Conservation (phyloP, 306 rosid species). For the Sechiopsis laciniata region DNA sequence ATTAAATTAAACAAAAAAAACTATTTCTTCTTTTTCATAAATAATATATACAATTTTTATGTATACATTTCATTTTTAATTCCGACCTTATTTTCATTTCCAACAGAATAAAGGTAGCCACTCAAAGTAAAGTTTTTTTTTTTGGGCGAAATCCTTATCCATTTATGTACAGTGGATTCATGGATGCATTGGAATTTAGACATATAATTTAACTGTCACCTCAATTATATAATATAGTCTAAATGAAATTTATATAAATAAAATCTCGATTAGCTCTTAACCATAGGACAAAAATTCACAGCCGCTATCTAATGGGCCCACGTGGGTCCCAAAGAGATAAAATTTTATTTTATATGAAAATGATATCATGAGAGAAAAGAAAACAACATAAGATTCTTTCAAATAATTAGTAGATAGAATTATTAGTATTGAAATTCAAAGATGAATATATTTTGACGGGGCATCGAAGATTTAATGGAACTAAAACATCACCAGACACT, state of each 20-base stretch:
- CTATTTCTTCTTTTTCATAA: background rate
- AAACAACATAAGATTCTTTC: background rate
- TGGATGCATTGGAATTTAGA: background rate
- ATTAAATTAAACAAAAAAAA: too few relatives aligned
- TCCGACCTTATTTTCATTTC: background rate
- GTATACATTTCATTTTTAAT: background rate
- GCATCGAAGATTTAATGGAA: slow-evolving; percentile 5
- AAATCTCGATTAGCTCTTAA: slow-evolving; percentile 3
- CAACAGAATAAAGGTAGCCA: background rate
- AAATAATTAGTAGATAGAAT: background rate
- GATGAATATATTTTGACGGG: slow-evolving; percentile 15
- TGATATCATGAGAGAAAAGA: background rate
- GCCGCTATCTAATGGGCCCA: slow-evolving; percentile 7
- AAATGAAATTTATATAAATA: background rate
- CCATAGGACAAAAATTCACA: slow-evolving; percentile 13
- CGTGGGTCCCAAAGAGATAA: background rate
- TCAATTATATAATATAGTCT: background rate
- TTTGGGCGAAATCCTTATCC: background rate
- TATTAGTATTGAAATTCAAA: background rate
- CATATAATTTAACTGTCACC: background rate
- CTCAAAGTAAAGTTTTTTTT: too few relatives aligned
- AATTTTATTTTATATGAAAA: background rate
- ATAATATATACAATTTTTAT: background rate
- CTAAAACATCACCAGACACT: background rate
- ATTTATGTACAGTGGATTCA: background rate